Base-by-base conservation (phyloP, 148 eudicot species). In the Tetragonia tetragonoides region DNA sequence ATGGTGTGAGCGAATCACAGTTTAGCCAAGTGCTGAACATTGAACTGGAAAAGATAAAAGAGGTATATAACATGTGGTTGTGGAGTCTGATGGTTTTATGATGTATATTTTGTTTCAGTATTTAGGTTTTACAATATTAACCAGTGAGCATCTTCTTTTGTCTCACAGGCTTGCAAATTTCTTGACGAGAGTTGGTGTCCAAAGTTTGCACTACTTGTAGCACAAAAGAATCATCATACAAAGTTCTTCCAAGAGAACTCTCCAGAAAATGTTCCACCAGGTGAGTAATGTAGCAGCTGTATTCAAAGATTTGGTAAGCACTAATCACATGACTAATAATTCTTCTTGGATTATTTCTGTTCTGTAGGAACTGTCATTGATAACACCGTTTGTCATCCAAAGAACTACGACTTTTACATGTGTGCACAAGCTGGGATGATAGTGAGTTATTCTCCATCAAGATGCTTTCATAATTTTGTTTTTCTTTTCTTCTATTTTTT, bases 401-500 rank as follows among this genome's bases (percentile, higher is more conserved):
- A 74, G 53, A 82, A 82, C 73, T 46, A 82, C 77, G 87, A 82
- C 34, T 85, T 85, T 53, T 85, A 79, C 77, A 77, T 85, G 81
- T 85, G 88, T 66, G 73, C 88, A 0, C 88, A 86, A 39, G 86
- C 88, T 61, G 88, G 88, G 75, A 86, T 86, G 86, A 83, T 83
- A 20, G 86, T 86, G 73, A 83, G 88, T 80, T 34, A 20, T 38
- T 62, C 38, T 18, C 5, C 17, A 15, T 20, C 60, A 3, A 56
- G 66, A 21, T 62, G 4, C 12, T 49, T 49, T 10, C 10, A 44
- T 9, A 49, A 7, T 10, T 49, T 9, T 10, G 0, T 14, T 14
- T 7, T 10, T 10, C 10, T 47, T 47, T 47, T 47, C 11, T 6
- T 49, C 14, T 46, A 0, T 46, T 10, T 6, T 49, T 49, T 49